Evolutionary conservation across 2,329 filamentous ascomycete genomes (phyloP).

Genomic region (Hymenoscyphus linearis): DNA sequence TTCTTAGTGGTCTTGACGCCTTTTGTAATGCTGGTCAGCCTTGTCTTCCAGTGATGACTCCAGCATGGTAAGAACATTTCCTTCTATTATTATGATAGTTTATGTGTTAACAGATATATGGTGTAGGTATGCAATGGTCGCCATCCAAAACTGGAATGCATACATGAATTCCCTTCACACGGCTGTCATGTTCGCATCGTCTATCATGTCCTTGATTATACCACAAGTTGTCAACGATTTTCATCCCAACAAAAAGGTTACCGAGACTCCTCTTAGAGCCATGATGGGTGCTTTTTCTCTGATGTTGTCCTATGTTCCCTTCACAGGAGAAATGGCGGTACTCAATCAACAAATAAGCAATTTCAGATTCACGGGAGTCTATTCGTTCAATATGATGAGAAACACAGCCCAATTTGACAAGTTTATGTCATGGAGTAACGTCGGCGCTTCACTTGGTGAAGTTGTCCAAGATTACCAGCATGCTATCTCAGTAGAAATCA

Average conservation of each 20-base stretch:
- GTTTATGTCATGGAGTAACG: slow-evolving; percentile 12
- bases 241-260: slow-evolving; percentile 6
- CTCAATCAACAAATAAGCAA: slow-evolving; percentile 7
- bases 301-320: slow-evolving; percentile 6
- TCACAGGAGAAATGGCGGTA: no score
- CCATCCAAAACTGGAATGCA: slow-evolving; percentile 17
- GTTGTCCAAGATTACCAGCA: slow-evolving; percentile 11
- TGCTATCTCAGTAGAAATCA: background rate
- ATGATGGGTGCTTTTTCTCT: slow-evolving; percentile 5
- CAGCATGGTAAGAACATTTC: slow-evolving; percentile 11
- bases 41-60: slow-evolving; percentile 13
- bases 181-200: slow-evolving; percentile 12
- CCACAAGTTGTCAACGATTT: slow-evolving; percentile 12
- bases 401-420: slow-evolving; percentile 1
- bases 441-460: background rate
- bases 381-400: background rate
- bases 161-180: slow-evolving; percentile 18
- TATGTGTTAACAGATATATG: background rate
- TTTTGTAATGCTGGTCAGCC: slow-evolving; percentile 18
- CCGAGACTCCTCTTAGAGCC: slow-evolving; percentile 11
- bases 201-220: slow-evolving; percentile 5
- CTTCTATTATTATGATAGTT: no score
- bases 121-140: slow-evolving; percentile 13
- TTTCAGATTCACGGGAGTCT: background rate
- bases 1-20: slow-evolving; percentile 12